Conservation (phyloP, 768 basidiomycete genomes). For the Tylopilus sp. region DNA sequence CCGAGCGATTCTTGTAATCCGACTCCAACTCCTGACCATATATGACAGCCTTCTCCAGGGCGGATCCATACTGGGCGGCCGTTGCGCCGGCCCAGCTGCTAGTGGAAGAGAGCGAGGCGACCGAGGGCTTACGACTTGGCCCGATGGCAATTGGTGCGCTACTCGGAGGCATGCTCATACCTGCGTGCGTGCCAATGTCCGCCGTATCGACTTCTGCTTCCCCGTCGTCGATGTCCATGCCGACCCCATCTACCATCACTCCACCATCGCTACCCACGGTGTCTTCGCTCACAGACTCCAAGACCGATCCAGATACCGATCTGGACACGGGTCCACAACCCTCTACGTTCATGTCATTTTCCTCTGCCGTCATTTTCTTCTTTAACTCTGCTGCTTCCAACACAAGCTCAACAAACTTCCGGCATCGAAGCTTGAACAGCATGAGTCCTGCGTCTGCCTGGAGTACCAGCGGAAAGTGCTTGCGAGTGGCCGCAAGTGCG, state of each 20-base stretch:
- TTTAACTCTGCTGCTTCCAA: slow-evolving; percentile 67
- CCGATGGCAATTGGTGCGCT: slow-evolving; percentile 30
- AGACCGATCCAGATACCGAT: slow-evolving; percentile 22
- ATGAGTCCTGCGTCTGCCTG: slow-evolving; percentile 66
- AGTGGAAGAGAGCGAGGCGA: slow-evolving; percentile 26
- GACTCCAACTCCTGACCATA: slow-evolving; percentile 71
- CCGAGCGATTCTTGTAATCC: slow-evolving; percentile 63
- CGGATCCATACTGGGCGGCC: slow-evolving; percentile 48
- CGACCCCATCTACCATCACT: slow-evolving; percentile 45
- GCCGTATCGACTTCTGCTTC: slow-evolving; percentile 31
- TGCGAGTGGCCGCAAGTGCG: slow-evolving; percentile 54
- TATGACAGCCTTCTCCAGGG: slow-evolving; percentile 62
- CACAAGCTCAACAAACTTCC: slow-evolving; percentile 83
- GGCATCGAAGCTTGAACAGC: slow-evolving; percentile 78
- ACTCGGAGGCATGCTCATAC: slow-evolving; percentile 11
- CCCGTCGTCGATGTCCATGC: slow-evolving; percentile 52
- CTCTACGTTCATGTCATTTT: slow-evolving; percentile 31
- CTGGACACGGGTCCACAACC: slow-evolving; percentile 22
- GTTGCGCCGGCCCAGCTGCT: slow-evolving; percentile 24
- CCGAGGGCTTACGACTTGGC: slow-evolving; percentile 28
- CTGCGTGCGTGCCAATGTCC: slow-evolving; percentile 9
- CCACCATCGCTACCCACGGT: slow-evolving; percentile 36
- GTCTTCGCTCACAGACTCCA: slow-evolving; percentile 35
- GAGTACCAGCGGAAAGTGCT: slow-evolving; percentile 61
- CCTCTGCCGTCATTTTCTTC: slow-evolving; percentile 52